Conservation (phyloP, 2,329 filamentous ascomycete species). For the Amphichorda felina region DNA sequence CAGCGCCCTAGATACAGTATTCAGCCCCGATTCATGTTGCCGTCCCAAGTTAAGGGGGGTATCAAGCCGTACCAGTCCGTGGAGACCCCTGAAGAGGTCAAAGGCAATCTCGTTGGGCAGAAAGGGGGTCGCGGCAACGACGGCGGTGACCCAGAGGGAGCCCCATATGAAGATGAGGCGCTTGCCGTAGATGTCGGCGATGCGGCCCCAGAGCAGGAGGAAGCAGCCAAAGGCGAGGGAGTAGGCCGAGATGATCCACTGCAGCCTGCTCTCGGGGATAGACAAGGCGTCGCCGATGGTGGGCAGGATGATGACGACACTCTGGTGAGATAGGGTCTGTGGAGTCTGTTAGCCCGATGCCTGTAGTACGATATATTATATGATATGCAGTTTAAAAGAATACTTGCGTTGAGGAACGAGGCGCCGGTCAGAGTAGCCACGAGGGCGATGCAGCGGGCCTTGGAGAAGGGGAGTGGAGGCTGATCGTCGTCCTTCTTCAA, state of each 20-base stretch:
- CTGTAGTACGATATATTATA: no score
- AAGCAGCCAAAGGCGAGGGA: slow-evolving; percentile 57
- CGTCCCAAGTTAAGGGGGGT: no score
- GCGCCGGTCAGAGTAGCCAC: slow-evolving; percentile 43
- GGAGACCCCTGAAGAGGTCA: slow-evolving; percentile 52
- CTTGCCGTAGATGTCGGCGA: slow-evolving; percentile 57
- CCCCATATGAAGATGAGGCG: slow-evolving; percentile 53
- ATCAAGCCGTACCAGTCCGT: slow-evolving; percentile 36
- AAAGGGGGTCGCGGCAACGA: slow-evolving; percentile 50
- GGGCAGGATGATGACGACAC: slow-evolving; percentile 50
- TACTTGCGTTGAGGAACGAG: slow-evolving; percentile 39
- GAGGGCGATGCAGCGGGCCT: slow-evolving; percentile 38
- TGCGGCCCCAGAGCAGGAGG: slow-evolving; percentile 53
- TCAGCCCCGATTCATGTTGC: neutral
- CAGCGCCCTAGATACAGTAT: slow-evolving; percentile 37
- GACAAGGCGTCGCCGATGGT: slow-evolving; percentile 43
- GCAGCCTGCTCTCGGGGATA: slow-evolving; percentile 46
- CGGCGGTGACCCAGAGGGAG: slow-evolving; percentile 48
- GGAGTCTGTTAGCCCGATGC: neutral
- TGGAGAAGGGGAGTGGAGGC: slow-evolving; percentile 27
- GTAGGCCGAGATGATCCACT: slow-evolving; percentile 59
- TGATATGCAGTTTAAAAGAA: neutral
- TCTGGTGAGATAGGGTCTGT: slow-evolving; percentile 44
- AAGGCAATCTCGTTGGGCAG: slow-evolving; percentile 56
- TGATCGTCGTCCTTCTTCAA: slow-evolving; percentile 11